phyloP scores from a whole-genome alignment of 228 moss, liverwort and hornwort genomes.

The Sphagnum fallax region DNA sequence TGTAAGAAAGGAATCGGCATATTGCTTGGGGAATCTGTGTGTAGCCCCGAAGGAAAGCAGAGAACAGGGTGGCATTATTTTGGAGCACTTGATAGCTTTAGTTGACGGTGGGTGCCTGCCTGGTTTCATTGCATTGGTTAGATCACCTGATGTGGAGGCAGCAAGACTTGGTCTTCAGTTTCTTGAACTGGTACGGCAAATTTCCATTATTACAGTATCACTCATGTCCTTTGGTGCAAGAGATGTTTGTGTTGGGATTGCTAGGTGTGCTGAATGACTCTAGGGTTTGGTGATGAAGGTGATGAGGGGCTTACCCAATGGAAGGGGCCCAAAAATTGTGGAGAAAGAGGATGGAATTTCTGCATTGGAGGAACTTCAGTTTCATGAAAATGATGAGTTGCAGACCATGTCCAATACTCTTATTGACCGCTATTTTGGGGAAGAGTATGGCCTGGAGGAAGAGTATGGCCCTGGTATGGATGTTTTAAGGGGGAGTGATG shows the following conservation, averaged over 20 bases:
- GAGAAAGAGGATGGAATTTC: slow-evolving; percentile 98
- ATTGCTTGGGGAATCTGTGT: slow-evolving; percentile 84
- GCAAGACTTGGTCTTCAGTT: slow-evolving; percentile 91
- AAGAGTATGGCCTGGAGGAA: slow-evolving; percentile 94
- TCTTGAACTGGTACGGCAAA: slow-evolving; percentile 65
- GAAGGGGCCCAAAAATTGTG: slow-evolving; percentile 80
- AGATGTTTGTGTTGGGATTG: too few species aligned
- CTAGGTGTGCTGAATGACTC: too few species aligned
- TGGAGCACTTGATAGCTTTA: slow-evolving; percentile 73
- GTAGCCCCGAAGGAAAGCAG: slow-evolving; percentile 51
- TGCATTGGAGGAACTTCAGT: slow-evolving; percentile 81
- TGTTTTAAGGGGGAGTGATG: slow-evolving; percentile 27
- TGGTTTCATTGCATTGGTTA: slow-evolving; percentile 83
- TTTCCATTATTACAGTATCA: too few species aligned
- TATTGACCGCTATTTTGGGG: slow-evolving; percentile 82
- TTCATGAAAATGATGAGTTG: slow-evolving; percentile 81
- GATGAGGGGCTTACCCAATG: slow-evolving; percentile 76
- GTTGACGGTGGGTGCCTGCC: slow-evolving; percentile 86
- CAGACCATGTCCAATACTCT: slow-evolving; percentile 71
- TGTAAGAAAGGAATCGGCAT: slow-evolving; percentile 89
- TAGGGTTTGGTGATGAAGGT: slow-evolving; percentile 30
- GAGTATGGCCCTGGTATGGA: slow-evolving; percentile 56
- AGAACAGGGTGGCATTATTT: slow-evolving; percentile 57
- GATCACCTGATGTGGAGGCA: slow-evolving; percentile 89
- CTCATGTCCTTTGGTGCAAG: too few species aligned